Evolutionary conservation across 768 basidiomycete genomes (phyloP).

Genomic region (Suillus tomentosus): DNA sequence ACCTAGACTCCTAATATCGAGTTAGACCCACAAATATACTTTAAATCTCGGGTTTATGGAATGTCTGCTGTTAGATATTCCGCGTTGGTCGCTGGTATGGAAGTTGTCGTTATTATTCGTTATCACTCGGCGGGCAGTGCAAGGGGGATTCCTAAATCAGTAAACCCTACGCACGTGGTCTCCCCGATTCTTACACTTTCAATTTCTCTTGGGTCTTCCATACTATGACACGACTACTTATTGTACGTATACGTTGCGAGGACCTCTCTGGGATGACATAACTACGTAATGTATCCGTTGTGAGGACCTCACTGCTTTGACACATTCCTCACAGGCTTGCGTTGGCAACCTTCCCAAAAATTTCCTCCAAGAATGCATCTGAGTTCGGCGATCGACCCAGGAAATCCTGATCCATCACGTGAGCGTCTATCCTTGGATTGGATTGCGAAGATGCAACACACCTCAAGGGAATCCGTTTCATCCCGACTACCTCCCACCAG

Average conservation of each 20-base stretch:
- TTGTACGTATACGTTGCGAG: neutral
- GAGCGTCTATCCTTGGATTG: neutral
- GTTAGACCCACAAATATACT: neutral
- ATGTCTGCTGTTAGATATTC: neutral
- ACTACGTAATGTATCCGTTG: neutral
- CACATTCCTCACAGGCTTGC: slow-evolving; percentile 32
- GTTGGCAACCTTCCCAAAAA: slow-evolving; percentile 51
- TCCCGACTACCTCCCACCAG: slow-evolving; percentile 75
- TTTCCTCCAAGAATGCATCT: slow-evolving; percentile 70
- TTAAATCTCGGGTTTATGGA: neutral
- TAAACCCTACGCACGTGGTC: neutral
- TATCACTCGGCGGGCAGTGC: neutral
- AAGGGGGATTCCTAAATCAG: neutral
- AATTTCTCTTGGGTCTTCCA: neutral
- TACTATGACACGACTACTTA: neutral
- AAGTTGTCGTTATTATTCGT: slow-evolving; percentile 1
- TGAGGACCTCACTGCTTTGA: no score
- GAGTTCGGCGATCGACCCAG: slow-evolving; percentile 74
- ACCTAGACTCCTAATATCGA: neutral
- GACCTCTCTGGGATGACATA: neutral
- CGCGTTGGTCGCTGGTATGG: neutral
- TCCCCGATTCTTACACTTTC: neutral
- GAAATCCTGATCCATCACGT: slow-evolving; percentile 57
- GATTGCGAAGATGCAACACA: slow-evolving; percentile 25
- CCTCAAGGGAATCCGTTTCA: slow-evolving; percentile 78